phyloP scores from a whole-genome alignment of 257 asterid genomes.

The Solanum ossicruentum region DNA sequence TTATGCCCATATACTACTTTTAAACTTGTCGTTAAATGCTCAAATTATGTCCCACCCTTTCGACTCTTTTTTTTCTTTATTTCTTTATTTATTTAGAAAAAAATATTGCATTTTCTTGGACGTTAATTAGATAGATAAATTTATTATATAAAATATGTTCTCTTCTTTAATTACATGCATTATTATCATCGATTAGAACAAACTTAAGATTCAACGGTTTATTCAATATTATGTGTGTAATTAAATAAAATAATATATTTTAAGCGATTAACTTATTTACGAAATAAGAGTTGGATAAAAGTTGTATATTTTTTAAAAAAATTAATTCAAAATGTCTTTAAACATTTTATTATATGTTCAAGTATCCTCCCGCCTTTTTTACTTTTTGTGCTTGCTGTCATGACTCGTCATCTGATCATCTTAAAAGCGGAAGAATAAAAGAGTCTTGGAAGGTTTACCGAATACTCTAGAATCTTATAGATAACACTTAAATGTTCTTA shows the following conservation, averaged over 20 bases:
- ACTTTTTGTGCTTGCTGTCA: too few relatives aligned
- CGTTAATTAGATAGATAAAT: neutral
- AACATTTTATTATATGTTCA: neutral
- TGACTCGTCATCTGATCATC: too few relatives aligned
- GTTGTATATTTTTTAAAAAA: too few relatives aligned
- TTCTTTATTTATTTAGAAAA: neutral
- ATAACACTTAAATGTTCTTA: too few relatives aligned
- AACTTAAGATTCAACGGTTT: neutral
- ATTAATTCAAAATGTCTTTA: neutral
- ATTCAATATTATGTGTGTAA: neutral
- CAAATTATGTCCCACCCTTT: neutral
- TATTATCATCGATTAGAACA: neutral
- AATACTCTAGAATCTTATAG: too few relatives aligned
- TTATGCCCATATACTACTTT: too few relatives aligned
- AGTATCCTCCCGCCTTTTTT: too few relatives aligned
- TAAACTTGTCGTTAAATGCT: too few relatives aligned
- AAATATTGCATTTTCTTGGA: neutral
- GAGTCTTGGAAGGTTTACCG: too few relatives aligned
- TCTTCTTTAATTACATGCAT: neutral
- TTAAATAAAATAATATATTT: neutral
- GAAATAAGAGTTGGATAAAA: neutral
- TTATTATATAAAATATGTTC: neutral
- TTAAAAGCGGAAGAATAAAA: too few relatives aligned
- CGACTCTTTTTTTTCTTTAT: neutral
- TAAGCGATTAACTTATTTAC: neutral